These are phyloP conservation scores for Boletales sp. DNA, from an alignment of 768 basidiomycete species.

Conservation along the genomic window DNA sequence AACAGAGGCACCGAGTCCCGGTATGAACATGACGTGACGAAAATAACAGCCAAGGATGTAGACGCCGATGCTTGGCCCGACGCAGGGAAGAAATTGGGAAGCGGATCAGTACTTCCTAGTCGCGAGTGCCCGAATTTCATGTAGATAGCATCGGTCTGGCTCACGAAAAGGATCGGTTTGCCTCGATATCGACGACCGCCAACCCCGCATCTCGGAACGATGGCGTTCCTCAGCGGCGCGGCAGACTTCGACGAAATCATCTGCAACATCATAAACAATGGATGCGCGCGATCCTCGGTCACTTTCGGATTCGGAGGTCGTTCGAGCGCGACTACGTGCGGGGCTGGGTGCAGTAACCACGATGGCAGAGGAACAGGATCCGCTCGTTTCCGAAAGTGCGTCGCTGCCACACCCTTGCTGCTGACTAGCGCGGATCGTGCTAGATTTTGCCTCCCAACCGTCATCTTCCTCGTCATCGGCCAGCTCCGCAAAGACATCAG, in stretches of 20 bases:
- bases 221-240: slow-evolving; percentile 79
- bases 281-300: slow-evolving; percentile 74
- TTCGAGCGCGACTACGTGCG: slow-evolving; percentile 57
- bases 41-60: slow-evolving; percentile 1
- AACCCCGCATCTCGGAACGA: slow-evolving; percentile 79
- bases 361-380: slow-evolving; percentile 22
- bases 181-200: slow-evolving; percentile 40
- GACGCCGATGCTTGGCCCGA: background rate
- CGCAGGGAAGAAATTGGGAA: background rate
- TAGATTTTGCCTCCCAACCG: slow-evolving; percentile 68
- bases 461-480: slow-evolving; percentile 86
- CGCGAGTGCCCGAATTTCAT: slow-evolving; percentile 81
- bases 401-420: slow-evolving; percentile 35
- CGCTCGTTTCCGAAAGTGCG: slow-evolving; percentile 26
- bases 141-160: slow-evolving; percentile 62
- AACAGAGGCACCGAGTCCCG: slow-evolving; percentile 21
- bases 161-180: slow-evolving; percentile 28
- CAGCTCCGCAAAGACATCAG: slow-evolving; percentile 91
- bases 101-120: slow-evolving; percentile 69
- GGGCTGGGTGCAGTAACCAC: slow-evolving; percentile 52
- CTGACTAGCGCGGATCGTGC: slow-evolving; percentile 70
- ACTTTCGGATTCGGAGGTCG: slow-evolving; percentile 72
- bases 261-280: slow-evolving; percentile 74
- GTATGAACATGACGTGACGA: slow-evolving; percentile 16
- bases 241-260: slow-evolving; percentile 68